A percentile compares a stretch with the other conserved stretches of the same genome.
phyloP scores from a whole-genome alignment of 768 basidiomycete genomes.

The Suillus placidus region DNA sequence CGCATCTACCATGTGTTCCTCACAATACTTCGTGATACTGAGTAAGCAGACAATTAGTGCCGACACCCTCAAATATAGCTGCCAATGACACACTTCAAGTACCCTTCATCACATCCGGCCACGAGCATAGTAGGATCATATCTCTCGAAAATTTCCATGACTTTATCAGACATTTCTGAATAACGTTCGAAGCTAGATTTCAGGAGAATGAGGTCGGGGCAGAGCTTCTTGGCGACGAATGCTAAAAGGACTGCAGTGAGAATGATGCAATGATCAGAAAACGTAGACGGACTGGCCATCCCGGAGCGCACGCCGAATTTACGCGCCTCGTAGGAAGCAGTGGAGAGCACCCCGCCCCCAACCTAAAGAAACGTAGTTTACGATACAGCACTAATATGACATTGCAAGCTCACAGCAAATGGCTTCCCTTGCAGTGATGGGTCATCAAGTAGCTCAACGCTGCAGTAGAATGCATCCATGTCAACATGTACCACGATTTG shows the following conservation, averaged over 20 bases:
- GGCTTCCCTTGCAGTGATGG: slow-evolving; percentile 69
- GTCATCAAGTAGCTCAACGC: slow-evolving; percentile 71
- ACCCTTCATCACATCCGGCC: slow-evolving; percentile 89
- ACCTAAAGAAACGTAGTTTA: slow-evolving; percentile 45
- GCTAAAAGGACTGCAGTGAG: slow-evolving; percentile 43
- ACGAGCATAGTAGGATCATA: slow-evolving; percentile 78
- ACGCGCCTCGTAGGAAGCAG: slow-evolving; percentile 91
- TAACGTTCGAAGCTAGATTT: slow-evolving; percentile 61
- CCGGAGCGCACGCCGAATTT: slow-evolving; percentile 91
- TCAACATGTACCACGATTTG: slow-evolving; percentile 93
- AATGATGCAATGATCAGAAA: not conserved
- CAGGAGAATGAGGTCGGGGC: slow-evolving; percentile 82
- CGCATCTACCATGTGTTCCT: slow-evolving; percentile 60
- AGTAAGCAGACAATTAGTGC: slow-evolving; percentile 10
- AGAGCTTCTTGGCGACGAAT: slow-evolving; percentile 92
- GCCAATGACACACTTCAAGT: slow-evolving; percentile 70
- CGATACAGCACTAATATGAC: slow-evolving; percentile 8
- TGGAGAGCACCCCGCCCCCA: slow-evolving; percentile 81
- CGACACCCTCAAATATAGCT: not conserved
- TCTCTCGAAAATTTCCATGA: slow-evolving; percentile 67
- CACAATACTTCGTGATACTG: slow-evolving; percentile 85
- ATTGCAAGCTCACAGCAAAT: slow-evolving; percentile 57
- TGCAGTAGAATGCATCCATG: slow-evolving; percentile 93
- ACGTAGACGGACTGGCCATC: slow-evolving; percentile 77
- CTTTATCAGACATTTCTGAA: slow-evolving; percentile 65